Base-by-base conservation (phyloP, 768 basidiomycete genomes). In the Naematelia aurantialba region DNA sequence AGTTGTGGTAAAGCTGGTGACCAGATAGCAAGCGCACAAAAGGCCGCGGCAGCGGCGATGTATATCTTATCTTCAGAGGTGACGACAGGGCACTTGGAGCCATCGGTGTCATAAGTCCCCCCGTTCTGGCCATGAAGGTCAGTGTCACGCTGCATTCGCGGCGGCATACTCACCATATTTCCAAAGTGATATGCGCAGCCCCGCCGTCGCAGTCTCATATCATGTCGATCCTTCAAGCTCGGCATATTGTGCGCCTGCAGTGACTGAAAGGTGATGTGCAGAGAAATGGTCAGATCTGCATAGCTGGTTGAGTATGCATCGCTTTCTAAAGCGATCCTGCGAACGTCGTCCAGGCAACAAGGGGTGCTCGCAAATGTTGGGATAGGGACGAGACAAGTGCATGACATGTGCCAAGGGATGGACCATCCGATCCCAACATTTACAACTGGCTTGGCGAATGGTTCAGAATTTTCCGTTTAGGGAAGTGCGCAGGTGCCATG, bases 91-190 rank as follows among this genome's bases (percentile, higher is more conserved):
- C 68, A 69, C 1, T 57, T 44, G 5, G 63, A 56, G 8, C 68
- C 68, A 19, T 59, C 48, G 1, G 62, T 52, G 26, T 69, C 65
- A 47, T 66, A 69, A 8, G 57, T 48, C 13, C 51, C 55, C 3
- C 61, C 65, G 19, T 56, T 54, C 65, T 66, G 55, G n/a, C 45
- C 50, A 52, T 25, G 22, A 5, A 49, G 29, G 30, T 17, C 12
- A 29, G 13, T 10, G n/a, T 55, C 29, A 42, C 27, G 45, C n/a
- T 8, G 10, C 45, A 17, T 45, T 52, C 3, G 1, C 26, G 39
- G n/a, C n/a, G n/a, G n/a, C n/a, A n/a, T n/a, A 63, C 66, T 57
- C 52, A 64, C 61, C 17, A 42, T 48, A 31, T 65, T 59, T 26
- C 51, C 46, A 44, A 45, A 17, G 42, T 62, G 60, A 30, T 58